Base-by-base conservation (phyloP, 352 stramenopile species). In the Globisporangium camurandrum region DNA sequence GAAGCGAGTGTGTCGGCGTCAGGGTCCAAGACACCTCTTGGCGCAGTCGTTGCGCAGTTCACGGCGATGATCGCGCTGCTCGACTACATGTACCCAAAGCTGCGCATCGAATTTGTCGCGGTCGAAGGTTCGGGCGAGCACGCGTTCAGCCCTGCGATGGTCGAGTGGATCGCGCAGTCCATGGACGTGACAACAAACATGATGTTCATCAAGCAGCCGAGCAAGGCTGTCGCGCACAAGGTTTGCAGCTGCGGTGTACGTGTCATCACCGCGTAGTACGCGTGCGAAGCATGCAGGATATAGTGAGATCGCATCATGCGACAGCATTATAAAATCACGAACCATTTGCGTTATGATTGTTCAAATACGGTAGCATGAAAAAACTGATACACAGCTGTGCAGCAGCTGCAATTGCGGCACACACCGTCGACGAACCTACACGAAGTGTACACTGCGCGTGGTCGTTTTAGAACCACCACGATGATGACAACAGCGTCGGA, bases 121-220 rank as follows among this genome's bases (percentile, higher is more conserved):
- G 19, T 39, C 33, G 40, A 69, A 57, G 20, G 61, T 80, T 36
- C 49, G 62, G 22, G 72, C 70, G n/a, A 30, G 17, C 23, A 12
- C 40, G 64, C 84, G 17, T 84, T 84, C 62, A 62, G 61, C 20
- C 75, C 83, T 6, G 64, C 66, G 14, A 63, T 84, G 27, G 82
- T 96, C 33, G 67, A 91, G 58, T 95, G 81, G 75, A 39, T 94
- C 33, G 66, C 61, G 9, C 52, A 65, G 31, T 64, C 74, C 26
- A 74, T 92, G 49, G 66, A 69, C 11, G 70, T 95, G 27, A 68
- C 70, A 3, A 72, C 72, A 47, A 93, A 92, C 62, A 84, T 88
- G 67, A 94, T 96, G 78, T 96, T 96, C 65, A 95, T 95, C 61
- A 75, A 64, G 17, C 86, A 87, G 56, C 81, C 85, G 2, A 75